Evolutionary conservation across 176 grass and related monocot genomes (phyloP), one percentile per base, ranked within the genome.

Genomic region (Elaeis guineensis): DNA sequence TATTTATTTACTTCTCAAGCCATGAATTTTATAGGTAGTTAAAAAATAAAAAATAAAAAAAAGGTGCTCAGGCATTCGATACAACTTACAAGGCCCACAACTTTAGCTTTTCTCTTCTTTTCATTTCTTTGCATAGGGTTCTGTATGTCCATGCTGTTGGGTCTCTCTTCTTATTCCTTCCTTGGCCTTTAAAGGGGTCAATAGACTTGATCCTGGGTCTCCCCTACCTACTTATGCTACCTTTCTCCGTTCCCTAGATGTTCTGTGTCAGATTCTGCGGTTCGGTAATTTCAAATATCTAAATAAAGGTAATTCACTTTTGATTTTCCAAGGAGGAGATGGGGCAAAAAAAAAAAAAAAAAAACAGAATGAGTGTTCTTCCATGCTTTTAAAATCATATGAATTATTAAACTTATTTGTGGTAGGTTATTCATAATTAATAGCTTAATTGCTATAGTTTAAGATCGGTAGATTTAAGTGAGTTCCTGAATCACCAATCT

Each of bases 241-340:
- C 66, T 78, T 79, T 85, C 82, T 67, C 79, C 74, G 22, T 66
- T 77, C 70, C 79, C 82, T 67, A 90, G 61, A 71, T 21, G 67
- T 58, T 63, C 55, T 67, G 55, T 68, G 17, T 62, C 68, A 25
- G 61, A 58, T 75, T 29, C 59, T 30, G 48, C 49, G 52, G 20
- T 19, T 44, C 32, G 49, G 26, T 61, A 5, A 9, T n/a, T 16
- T 44, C 2, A 6, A 30, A 30, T 30, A 30, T 6, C 28, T 5
- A 30, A 30, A 30, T 5, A 44, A 12, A 44, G 2, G 35, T 44
- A 44, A 44, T 44, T 44, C 35, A 44, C 35, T 44, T 44, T 12
- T 44, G 35, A 44, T 44, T 44, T 44, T 44, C 35, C 11, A 12
- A 44, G 9, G 2, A 2, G 9, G 1, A 44, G 35, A 44, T 44